Evolutionary conservation across 805 yeast genomes (phyloP).

Genomic region (Kluyveromyces wickerhamii): DNA sequence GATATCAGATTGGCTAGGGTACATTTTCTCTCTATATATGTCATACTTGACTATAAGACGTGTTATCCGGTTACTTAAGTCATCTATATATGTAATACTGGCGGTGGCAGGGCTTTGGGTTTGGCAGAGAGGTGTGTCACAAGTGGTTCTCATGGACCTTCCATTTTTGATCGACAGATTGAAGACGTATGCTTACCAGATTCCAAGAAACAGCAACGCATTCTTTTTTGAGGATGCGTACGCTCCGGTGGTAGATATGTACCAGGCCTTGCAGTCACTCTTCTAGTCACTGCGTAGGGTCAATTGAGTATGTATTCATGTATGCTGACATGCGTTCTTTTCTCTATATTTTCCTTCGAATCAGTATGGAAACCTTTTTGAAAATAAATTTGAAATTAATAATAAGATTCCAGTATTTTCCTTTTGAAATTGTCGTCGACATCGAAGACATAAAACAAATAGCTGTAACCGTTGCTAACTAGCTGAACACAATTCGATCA

Average conservation of each 20-base stretch:
- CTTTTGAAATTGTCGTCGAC: no score
- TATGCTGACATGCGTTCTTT: no score
- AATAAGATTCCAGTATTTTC: no score
- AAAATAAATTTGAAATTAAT: no score
- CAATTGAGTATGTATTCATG: no score
- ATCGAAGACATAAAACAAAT: no score
- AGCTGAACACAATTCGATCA: no score
- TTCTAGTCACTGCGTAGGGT: neutral
- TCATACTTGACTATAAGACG: constrained; percentile 3
- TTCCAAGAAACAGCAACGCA: neutral
- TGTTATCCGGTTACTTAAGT: neutral
- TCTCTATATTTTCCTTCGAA: no score
- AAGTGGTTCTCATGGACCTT: constrained; percentile 3
- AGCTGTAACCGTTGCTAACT: no score
- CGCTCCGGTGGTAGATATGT: neutral
- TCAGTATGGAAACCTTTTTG: no score
- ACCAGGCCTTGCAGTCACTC: neutral
- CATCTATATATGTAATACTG: constrained; percentile 3
- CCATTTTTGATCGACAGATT: constrained; percentile 1
- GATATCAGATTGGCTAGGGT: constrained; percentile 3
- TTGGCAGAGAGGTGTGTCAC: constrained; percentile 5
- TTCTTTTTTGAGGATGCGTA: neutral
- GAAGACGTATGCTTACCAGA: neutral
- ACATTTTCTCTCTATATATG: constrained; percentile 2
- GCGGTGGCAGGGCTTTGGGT: neutral